Evolutionary conservation across 2,329 filamentous ascomycete genomes (phyloP), one percentile per base, ranked within the genome.

Genomic region (Curvularia sp.): DNA sequence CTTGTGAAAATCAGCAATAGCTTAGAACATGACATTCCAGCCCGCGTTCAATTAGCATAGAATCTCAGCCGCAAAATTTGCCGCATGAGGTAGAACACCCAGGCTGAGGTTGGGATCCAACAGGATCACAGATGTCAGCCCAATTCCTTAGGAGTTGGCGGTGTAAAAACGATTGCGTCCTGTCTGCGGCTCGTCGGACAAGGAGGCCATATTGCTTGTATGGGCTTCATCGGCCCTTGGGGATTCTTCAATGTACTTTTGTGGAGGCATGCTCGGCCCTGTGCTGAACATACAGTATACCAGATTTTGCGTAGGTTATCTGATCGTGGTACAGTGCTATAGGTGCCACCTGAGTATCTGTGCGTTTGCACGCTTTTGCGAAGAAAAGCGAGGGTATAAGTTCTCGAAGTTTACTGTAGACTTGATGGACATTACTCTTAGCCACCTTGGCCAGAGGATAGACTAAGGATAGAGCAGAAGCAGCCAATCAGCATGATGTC

Each of bases 401-500:
- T 45, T 52, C 13, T 36, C 27, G 39, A 50, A 30, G 10, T 19
- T 41, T n/a, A 36, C 32, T 36, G 32, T 36, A 18, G 28, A 41
- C 12, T 15, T 23, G 18, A 49, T 39, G 32, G 25, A 21, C n/a
- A 15, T 38, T 15, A 41, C 18, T 23, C 32, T 5, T 43, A 27
- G 4, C 15, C 21, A 39, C 21, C 25, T 41, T 28, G 9, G 6
- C 13, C 32, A 36, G 7, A 32, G 12, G 32, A 7, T 27, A 28
- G 23, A 10, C 23, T 21, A 28, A 21, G 15, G 5, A 28, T 47
- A 36, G 28, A 41, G 9, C 12, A 21, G 9, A 56, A 18, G 38
- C 18, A 21, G n/a, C 55, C 55, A 53, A 57, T 54, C 49, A 53
- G 49, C 39, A 9, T 43, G 15, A 36, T 9, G n/a, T 9, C n/a